phyloP scores from a whole-genome alignment of 257 asterid genomes.

The Forsythia viridissima region DNA sequence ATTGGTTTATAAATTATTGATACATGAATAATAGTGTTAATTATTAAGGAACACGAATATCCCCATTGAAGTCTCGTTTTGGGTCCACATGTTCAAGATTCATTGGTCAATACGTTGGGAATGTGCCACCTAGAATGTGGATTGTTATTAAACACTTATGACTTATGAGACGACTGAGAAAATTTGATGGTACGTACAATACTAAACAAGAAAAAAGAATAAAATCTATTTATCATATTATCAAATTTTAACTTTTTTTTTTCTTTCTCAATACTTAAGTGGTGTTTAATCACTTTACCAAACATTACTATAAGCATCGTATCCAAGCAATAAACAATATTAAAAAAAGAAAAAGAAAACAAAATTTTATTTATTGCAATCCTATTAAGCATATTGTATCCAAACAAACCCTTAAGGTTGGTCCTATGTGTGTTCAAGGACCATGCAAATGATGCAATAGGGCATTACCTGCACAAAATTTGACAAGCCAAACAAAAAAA shows the following conservation, averaged over 20 bases:
- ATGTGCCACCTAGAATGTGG: background rate
- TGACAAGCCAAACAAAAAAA: background rate
- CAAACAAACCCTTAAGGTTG: background rate
- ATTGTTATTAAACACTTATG: no score
- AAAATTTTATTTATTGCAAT: background rate
- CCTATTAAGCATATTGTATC: background rate
- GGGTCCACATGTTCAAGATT: conserved; percentile 4
- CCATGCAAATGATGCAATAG: background rate
- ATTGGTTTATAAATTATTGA: background rate
- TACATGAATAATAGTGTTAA: background rate
- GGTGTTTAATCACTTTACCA: background rate
- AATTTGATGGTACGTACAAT: no score
- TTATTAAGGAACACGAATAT: background rate
- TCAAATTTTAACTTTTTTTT: no score
- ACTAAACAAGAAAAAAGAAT: no score
- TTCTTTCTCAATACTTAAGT: no score
- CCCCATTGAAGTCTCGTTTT: background rate
- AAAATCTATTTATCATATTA: no score
- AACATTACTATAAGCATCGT: background rate
- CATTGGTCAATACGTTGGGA: background rate
- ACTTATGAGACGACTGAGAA: no score
- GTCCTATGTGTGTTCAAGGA: background rate
- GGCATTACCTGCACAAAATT: background rate
- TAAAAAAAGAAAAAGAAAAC: background rate
- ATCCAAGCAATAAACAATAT: no score